A percentile compares a stretch with the other conserved stretches of the same genome.
Conservation (phyloP, 2,329 filamentous ascomycete species). For the Dactylellina leptospora region DNA sequence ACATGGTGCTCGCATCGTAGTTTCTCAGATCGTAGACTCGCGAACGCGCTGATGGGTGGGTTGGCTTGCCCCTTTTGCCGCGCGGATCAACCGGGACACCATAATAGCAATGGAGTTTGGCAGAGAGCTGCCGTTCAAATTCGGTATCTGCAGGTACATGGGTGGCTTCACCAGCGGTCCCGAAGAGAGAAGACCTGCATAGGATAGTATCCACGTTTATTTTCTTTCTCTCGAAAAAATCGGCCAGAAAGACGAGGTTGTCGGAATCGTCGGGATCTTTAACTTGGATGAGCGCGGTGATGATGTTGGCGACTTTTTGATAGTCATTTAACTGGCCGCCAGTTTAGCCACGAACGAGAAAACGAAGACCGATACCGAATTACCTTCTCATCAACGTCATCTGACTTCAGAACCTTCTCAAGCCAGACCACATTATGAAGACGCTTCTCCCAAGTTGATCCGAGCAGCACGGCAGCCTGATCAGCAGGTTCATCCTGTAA, state of each 20-base stretch:
- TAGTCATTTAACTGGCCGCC: constrained; percentile 62
- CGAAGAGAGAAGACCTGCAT: constrained; percentile 71
- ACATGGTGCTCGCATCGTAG: constrained; percentile 70
- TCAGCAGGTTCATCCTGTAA: constrained; percentile 53
- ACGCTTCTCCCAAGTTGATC: constrained; percentile 59
- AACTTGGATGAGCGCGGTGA: constrained; percentile 63
- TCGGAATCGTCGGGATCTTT: constrained; percentile 63
- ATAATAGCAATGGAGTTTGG: constrained; percentile 75
- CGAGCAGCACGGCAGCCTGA: neutral
- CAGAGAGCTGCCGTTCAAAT: constrained; percentile 70
- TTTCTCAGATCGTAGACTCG: constrained; percentile 78
- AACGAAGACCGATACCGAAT: neutral
- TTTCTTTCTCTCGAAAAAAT: constrained; percentile 62
- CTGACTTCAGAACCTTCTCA: constrained; percentile 63
- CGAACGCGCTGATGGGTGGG: constrained; percentile 71
- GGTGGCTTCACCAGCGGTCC: constrained; percentile 64
- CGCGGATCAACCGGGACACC: constrained; percentile 67
- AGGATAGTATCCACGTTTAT: constrained; percentile 70
- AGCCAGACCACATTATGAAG: constrained; percentile 60
- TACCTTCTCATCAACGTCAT: constrained; percentile 61
- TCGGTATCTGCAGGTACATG: constrained; percentile 61
- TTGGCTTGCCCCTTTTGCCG: constrained; percentile 55
- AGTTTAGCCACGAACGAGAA: neutral
- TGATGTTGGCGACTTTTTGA: constrained; percentile 64
- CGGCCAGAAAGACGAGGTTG: constrained; percentile 63